Base-by-base conservation (phyloP, 1,139 yeast species). In the Pichia terricola region DNA sequence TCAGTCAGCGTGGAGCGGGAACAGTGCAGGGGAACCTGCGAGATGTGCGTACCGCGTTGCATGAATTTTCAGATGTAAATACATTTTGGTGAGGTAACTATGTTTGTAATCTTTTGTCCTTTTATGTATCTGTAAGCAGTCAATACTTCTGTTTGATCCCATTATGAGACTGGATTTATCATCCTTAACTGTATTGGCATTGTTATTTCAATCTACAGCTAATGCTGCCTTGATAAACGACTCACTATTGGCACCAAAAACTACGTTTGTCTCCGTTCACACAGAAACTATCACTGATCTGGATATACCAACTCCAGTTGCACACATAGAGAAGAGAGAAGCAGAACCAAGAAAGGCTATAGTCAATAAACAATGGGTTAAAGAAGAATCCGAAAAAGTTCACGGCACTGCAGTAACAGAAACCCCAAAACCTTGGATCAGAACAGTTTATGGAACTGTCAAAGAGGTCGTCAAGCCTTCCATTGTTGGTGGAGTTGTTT, bases 401-500 rank as follows among this genome's bases (percentile, higher is more conserved):
- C 43, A 47, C 26, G 60, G 59, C 32, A 46, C 53, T 3, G 37
- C 50, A 8, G 22, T 16, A 16, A 50, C 60, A 6, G 70, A 65
- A 35, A 55, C 66, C 0, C 79, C 77, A 9, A 67, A 68, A 43
- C 81, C 88, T 4, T 87, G 96, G 96, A 48, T 74, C 10, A 73
- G 95, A 57, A 85, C 95, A 0, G 73, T 82, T 37, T 77, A 79
- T 46, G 69, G 71, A 1, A 63, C 73, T 0, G 58, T 70, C 7
- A 67, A 59, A 10, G 94, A 83, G 59, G 69, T 83, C 31, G 91
- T 87, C 34, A 76, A 80, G 0, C 96, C 96, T 11, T 79, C 89
- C 0, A 86, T 85, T 35, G 74, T 86, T 56, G 86, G 76, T 31
- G 91, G 91, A 26, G 85, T 87, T 42, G 84, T 95, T 0, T 81